These are phyloP conservation scores for Colletotrichum truncatum DNA, from an alignment of 2,329 filamentous ascomycete genomes.

Conservation along the genomic window DNA sequence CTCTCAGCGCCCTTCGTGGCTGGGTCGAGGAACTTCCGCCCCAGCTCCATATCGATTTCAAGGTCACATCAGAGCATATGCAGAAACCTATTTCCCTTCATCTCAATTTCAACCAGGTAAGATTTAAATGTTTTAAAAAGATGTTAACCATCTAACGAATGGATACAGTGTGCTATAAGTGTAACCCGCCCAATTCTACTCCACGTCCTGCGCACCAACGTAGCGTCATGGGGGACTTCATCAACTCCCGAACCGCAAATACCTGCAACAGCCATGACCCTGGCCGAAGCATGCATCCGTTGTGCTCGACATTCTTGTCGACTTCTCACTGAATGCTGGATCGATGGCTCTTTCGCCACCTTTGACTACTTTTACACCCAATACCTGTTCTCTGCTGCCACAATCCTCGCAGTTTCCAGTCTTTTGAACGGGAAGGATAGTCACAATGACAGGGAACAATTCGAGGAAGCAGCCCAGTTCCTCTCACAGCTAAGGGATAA, in stretches of 20 bases:
- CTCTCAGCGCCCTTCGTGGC: conserved; percentile 38
- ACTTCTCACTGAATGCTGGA: conserved; percentile 53
- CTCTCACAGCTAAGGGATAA: conserved; percentile 47
- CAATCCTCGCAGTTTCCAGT: conserved; percentile 53
- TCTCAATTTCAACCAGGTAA: conserved; percentile 39
- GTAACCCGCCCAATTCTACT: conserved; percentile 45
- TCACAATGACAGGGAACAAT: conserved; percentile 48
- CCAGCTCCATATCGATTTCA: conserved; percentile 40
- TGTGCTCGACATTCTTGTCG: conserved; percentile 54
- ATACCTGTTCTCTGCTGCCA: conserved; percentile 56
- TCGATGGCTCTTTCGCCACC: conserved; percentile 54
- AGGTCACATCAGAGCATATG: conserved; percentile 26
- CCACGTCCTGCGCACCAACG: conserved; percentile 42
- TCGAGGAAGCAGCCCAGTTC: conserved; percentile 48
- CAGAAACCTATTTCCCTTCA: conserved; percentile 44
- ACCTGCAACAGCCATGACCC: conserved; percentile 43
- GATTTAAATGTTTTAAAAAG: accelerated
- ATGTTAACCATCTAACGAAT: too few species aligned
- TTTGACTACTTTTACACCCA: conserved; percentile 58
- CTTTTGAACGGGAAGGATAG: conserved; percentile 41
- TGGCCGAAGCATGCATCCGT: conserved; percentile 54
- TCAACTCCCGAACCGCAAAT: conserved; percentile 34
- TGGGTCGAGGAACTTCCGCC: conserved; percentile 43
- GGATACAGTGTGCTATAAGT: conserved; percentile 41
- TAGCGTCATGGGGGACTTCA: conserved; percentile 34